These are phyloP conservation scores for Geotrichum citri-aurantii DNA, from an alignment of 1,139 yeast species.

Conservation along the genomic window DNA sequence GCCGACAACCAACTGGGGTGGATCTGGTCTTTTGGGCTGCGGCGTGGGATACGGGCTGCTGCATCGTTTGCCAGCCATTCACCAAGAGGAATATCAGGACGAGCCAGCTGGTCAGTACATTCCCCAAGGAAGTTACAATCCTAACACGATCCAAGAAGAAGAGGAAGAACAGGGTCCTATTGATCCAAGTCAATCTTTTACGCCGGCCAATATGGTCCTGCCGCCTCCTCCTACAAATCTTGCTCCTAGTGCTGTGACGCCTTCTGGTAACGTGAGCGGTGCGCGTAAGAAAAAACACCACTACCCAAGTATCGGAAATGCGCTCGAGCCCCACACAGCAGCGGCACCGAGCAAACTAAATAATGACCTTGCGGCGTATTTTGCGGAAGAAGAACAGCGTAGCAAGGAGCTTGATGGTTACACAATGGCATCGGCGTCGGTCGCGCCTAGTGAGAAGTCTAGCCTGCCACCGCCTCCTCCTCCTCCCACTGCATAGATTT, in stretches of 20 bases:
- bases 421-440: background rate
- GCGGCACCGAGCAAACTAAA: conserved; percentile 10
- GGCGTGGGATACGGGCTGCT: conserved; percentile 90
- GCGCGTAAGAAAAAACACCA: conserved; percentile 15
- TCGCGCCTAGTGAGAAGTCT: background rate
- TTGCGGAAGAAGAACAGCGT: conserved; percentile 35
- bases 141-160: conserved; percentile 8
- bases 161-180: conserved; percentile 43
- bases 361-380: conserved; percentile 32
- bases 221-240: conserved; percentile 14
- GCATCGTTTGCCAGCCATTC: conserved; percentile 69
- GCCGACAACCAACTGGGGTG: conserved; percentile 56
- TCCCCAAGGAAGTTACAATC: conserved; percentile 4
- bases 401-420: conserved; percentile 28
- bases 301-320: conserved; percentile 6
- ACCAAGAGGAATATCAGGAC: background rate
- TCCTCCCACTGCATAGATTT: background rate
- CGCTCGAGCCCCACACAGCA: conserved; percentile 8
- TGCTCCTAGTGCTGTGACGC: conserved; percentile 11
- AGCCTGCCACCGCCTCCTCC: conserved; percentile 10
- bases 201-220: conserved; percentile 11
- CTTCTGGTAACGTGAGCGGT: conserved; percentile 9
- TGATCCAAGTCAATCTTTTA: conserved; percentile 1
- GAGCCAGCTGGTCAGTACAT: background rate
- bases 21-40: conserved; percentile 80